Evolutionary conservation across 1,284 basidiomycete genomes (phyloP).

Genomic region (Ganoderma leucocontextum): DNA sequence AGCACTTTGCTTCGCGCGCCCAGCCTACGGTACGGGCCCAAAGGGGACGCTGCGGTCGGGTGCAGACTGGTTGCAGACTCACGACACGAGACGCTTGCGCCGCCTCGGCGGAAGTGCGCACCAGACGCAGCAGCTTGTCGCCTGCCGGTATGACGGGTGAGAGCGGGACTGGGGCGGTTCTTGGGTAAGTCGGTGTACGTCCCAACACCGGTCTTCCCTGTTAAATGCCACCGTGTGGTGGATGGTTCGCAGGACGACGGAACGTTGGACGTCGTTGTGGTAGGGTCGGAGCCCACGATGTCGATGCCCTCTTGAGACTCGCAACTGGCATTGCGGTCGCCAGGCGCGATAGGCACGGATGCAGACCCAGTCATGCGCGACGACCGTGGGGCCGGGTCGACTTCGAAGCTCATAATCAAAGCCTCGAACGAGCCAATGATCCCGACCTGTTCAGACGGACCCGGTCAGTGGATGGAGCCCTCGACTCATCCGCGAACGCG

Average conservation of each 20-base stretch:
- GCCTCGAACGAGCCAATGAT: neutral
- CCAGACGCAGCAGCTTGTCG: neutral
- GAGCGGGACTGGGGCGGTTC: neutral
- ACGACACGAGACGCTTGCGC: neutral
- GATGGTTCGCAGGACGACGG: neutral
- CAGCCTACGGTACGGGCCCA: neutral
- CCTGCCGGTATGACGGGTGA: conserved; percentile 1
- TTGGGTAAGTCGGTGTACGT: neutral
- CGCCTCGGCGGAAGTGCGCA: conserved; percentile 1
- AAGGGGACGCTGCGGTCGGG: neutral
- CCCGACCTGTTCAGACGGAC: neutral
- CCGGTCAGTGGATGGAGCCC: conserved; percentile 22
- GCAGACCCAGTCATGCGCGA: conserved; percentile 18
- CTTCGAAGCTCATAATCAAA: neutral
- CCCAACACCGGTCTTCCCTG: neutral
- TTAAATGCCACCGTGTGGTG: neutral
- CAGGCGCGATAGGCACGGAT: conserved; percentile 21
- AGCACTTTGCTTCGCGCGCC: conserved; percentile 3
- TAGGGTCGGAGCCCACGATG: neutral
- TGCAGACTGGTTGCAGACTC: neutral
- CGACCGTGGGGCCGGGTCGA: conserved; percentile 20
- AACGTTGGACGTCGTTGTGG: conserved; percentile 4
- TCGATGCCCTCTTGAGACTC: neutral
- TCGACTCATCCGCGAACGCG: conserved; percentile 29
- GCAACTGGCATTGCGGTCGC: neutral